Percentiles rank a stretch among this genome's conserved stretches.
phyloP scores from a whole-genome alignment of 2,329 filamentous ascomycete species.

The Calonectria multiphialidica region DNA sequence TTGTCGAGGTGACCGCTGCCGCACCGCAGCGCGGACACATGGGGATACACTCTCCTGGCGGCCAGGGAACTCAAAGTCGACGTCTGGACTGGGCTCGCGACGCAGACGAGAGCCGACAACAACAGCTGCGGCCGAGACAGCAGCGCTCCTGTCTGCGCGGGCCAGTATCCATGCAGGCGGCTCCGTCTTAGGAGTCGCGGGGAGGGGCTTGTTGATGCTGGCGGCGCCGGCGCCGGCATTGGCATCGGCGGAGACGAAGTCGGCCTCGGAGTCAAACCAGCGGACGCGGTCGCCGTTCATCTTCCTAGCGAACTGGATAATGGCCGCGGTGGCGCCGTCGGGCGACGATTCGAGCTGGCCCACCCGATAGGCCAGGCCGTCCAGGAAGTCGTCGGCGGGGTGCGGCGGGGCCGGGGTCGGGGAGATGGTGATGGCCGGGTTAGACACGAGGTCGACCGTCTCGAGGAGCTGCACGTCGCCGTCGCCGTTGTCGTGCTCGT shows the following conservation, averaged over 20 bases:
- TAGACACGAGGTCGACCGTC: constrained; percentile 34
- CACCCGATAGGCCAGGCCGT: constrained; percentile 49
- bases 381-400: constrained; percentile 31
- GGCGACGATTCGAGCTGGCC: constrained; percentile 46
- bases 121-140: not conserved
- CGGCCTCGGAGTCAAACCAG: constrained; percentile 5
- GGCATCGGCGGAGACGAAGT: not conserved
- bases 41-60: constrained; percentile 4
- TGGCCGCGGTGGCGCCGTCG: constrained; percentile 40
- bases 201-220: constrained; percentile 45
- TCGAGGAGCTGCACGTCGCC: constrained; percentile 21
- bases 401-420: constrained; percentile 11
- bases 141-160: not conserved
- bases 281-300: constrained; percentile 12
- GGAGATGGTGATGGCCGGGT: constrained; percentile 24
- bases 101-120: not conserved
- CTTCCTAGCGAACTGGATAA: constrained; percentile 42
- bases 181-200: constrained; percentile 45
- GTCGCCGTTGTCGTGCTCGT: not conserved
- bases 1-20: not conserved
- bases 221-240: not conserved
- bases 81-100: not conserved
- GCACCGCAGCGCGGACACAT: not conserved
- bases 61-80: not conserved
- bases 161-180: constrained; percentile 35